Evolutionary conservation across 2,329 filamentous ascomycete species (phyloP).

Genomic region (Falciphora oryzae): DNA sequence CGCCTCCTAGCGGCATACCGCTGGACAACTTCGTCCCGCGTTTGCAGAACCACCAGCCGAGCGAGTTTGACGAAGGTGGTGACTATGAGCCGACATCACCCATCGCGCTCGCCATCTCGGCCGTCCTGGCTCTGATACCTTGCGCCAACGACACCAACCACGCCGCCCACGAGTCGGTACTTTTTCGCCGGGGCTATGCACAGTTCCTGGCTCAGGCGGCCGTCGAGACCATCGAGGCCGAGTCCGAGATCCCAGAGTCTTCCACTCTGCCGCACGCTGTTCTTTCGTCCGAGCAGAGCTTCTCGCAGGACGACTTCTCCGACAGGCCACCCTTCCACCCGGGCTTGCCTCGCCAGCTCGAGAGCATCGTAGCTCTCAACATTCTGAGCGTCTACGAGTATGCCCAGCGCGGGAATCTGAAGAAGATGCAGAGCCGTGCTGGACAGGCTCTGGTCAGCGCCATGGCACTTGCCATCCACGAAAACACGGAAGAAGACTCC

Average conservation of each 20-base stretch:
- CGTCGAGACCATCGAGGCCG: conserved; percentile 42
- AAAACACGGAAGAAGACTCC: conserved; percentile 29
- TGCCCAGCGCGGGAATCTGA: conserved; percentile 45
- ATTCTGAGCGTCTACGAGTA: conserved; percentile 48
- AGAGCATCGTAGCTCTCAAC: conserved; percentile 41
- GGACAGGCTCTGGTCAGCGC: conserved; percentile 41
- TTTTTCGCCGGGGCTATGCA: conserved; percentile 39
- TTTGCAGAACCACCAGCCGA: conserved; percentile 28
- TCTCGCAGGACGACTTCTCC: conserved; percentile 17
- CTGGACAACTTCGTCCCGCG: conserved; percentile 28
- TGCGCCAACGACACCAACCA: conserved; percentile 33
- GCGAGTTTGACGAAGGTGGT: conserved; percentile 23
- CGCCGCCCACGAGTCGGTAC: conserved; percentile 31
- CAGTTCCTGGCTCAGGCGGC: conserved; percentile 42
- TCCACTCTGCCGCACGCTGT: conserved; percentile 38
- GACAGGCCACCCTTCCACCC: conserved; percentile 37
- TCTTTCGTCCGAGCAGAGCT: conserved; percentile 22
- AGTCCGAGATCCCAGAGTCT: conserved; percentile 41
- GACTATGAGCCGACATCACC: conserved; percentile 36
- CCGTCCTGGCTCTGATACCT: conserved; percentile 42
- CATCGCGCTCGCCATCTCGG: conserved; percentile 39
- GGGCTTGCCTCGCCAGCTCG: conserved; percentile 37
- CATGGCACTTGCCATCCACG: conserved; percentile 39
- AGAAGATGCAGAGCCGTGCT: conserved; percentile 43
- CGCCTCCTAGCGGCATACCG: conserved; percentile 31